Evolutionary conservation across 78 protist species (phyloP), one percentile per base, ranked within the genome.

Genomic region (Dictyostelium purpureum): DNA sequence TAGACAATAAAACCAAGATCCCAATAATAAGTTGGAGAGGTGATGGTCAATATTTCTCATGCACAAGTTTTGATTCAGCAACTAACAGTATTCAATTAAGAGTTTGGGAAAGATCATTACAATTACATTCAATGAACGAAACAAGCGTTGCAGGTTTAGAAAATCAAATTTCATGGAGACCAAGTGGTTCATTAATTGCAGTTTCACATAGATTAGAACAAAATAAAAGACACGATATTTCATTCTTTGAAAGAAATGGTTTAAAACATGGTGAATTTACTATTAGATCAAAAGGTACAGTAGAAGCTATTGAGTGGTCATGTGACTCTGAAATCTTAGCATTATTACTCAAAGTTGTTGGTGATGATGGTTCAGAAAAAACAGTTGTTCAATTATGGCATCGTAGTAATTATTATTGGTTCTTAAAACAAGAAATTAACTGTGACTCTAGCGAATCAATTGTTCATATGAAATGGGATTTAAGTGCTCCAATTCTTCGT

Each of bases 221-320:
- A 38, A 69, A 38, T 10, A n/a, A n/a, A n/a, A 59, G 80, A 37
- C 81, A 82, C 42, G 89, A 85, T 51, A 77, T 92, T n/a, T 40
- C 88, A 37, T 74, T 92, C 14, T 92, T 92, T 74, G 95, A 92
- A 37, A 43, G 95, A 40, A 92, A 92, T 54, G 95, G 95, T n/a
- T 69, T 92, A 42, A 79, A 80, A 57, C 95, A 92, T 38, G 95
- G 95, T 18, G 95, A 92, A 24, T 92, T 92, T 38, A 65, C 47
- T 24, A 24, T 92, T 0, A 14, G 92, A 19, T 28, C 2, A 1
- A 26, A 79, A 4, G 24, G 43, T 54, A 21, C 2, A 1, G 74
- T 92, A n/a, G 47, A 56, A 7, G 28, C 77, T 0, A 54, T 92
- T 14, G 56, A 75, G 56, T 92, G 95, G 95, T 83, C 87, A 52